phyloP scores from a whole-genome alignment of 202 grass and related monocot species.

The Setaria viridis region DNA sequence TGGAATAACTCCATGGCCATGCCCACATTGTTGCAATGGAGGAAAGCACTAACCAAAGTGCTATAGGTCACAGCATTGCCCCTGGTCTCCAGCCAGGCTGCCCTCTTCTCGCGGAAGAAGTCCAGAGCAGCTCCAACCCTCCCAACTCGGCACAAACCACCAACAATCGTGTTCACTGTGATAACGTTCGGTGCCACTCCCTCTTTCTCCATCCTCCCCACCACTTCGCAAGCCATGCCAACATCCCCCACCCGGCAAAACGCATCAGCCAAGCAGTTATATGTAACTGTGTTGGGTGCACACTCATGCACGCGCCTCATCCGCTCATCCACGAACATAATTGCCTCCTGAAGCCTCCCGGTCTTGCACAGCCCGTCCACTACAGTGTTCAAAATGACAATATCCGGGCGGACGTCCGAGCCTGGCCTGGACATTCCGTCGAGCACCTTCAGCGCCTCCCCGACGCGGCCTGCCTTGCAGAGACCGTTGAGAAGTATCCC shows the following conservation, averaged over 20 bases:
- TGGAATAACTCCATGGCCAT: constrained; percentile 72
- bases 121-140: constrained; percentile 57
- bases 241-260: constrained; percentile 55
- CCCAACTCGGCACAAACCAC: constrained; percentile 61
- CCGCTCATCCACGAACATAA: constrained; percentile 48
- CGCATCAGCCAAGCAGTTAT: constrained; percentile 67
- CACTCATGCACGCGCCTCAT: constrained; percentile 51
- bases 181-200: constrained; percentile 41
- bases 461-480: constrained; percentile 58
- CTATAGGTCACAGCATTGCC: constrained; percentile 62
- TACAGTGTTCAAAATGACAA: constrained; percentile 59
- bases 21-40: constrained; percentile 69
- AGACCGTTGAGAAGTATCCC: constrained; percentile 64
- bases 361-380: constrained; percentile 69
- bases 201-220: constrained; percentile 61
- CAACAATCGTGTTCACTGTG: constrained; percentile 67
- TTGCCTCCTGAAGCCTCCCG: constrained; percentile 49
- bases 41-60: constrained; percentile 72
- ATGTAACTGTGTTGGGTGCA: constrained; percentile 47
- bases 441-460: constrained; percentile 70
- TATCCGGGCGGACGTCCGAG: constrained; percentile 49
- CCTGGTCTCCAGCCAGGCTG: constrained; percentile 37
- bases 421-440: constrained; percentile 63
- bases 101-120: constrained; percentile 65
- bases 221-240: constrained; percentile 47